Evolutionary conservation across 495 filamentous ascomycete genomes (phyloP), one percentile per base, ranked within the genome.

Genomic region (Neurospora discreta): DNA sequence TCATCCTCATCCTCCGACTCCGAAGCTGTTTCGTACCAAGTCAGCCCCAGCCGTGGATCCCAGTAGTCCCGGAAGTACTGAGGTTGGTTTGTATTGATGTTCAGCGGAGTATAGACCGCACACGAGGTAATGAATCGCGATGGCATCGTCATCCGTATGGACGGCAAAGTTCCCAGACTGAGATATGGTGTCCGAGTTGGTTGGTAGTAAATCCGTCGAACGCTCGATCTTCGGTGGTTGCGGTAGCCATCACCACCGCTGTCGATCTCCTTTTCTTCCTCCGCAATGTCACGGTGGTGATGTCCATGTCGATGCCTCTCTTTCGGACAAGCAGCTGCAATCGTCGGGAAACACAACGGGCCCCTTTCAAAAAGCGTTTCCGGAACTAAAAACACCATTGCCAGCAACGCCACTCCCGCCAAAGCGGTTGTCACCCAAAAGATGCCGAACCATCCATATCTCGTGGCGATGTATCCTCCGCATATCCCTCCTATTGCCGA

Each of bases 281-380:
- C 52, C 2, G 13, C 26, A 2, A 65, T 65, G 26, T 65, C 26
- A 6, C 33, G 15, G 15, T 60, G 15, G 15, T 60, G 5, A 1
- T 33, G 23, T 18, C 26, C 26, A 65, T 65, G 52, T 16, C 26
- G 52, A 16, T 65, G 52, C 6, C 52, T 7, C 52, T 33, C 15
- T 7, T 18, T 18, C 52, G 13, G 13, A 33, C 11, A 1, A 60
- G 13, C 7, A 65, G 52, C 16, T 65, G 52, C 26, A 18, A 65
- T 33, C 8, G 73, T 68, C 5, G 77, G 75, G 1, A 79, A 71
- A n/a, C 58, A 70, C 6, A 46, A 73, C 16, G 73, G 36, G 1
- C 58, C 68, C 1, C 78, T 74, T 33, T 88, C 75, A 74, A 85
- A 89, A 23, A 85, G 84, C 6, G 87, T 88, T 73, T 90, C 88